These are phyloP conservation scores for Tubosaeta sp. DNA, from an alignment of 768 basidiomycete genomes.

Conservation along the genomic window DNA sequence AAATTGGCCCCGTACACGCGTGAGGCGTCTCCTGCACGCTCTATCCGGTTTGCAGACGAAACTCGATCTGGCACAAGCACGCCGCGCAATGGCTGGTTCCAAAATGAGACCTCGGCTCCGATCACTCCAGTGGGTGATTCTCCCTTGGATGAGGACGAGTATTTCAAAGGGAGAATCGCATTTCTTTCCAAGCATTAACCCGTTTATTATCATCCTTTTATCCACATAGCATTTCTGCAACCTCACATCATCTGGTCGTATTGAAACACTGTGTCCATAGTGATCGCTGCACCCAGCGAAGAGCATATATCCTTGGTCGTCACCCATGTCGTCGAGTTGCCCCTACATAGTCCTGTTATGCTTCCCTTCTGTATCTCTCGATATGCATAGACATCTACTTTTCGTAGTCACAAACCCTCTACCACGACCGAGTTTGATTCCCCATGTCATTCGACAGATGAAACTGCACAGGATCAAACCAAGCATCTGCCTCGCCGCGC, in stretches of 20 bases:
- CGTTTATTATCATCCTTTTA: neutral
- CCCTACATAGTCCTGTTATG: neutral
- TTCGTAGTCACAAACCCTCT: neutral
- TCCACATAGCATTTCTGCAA: neutral
- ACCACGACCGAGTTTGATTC: neutral
- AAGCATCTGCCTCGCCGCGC: constrained; percentile 29
- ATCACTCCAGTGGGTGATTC: constrained; percentile 7
- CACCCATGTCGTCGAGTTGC: neutral
- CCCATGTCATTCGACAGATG: neutral
- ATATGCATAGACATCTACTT: neutral
- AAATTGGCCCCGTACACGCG: constrained; percentile 22
- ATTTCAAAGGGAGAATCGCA: constrained; percentile 12
- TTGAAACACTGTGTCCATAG: constrained; percentile 6
- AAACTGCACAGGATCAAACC: constrained; percentile 30
- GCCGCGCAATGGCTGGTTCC: constrained; percentile 14
- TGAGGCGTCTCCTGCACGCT: constrained; percentile 44
- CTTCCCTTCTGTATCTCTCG: constrained; percentile 4
- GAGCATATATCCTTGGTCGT: neutral
- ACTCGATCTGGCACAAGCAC: constrained; percentile 19
- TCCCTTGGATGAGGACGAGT: constrained; percentile 14
- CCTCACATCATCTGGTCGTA: neutral
- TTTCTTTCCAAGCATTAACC: constrained; percentile 14
- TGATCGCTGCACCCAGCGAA: neutral
- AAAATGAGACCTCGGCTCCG: constrained; percentile 18
- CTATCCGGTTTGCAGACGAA: constrained; percentile 44